Percentiles rank a stretch among this genome's conserved stretches.
Evolutionary conservation across 805 yeast genomes (phyloP).

Genomic region (Candida patagonica): DNA sequence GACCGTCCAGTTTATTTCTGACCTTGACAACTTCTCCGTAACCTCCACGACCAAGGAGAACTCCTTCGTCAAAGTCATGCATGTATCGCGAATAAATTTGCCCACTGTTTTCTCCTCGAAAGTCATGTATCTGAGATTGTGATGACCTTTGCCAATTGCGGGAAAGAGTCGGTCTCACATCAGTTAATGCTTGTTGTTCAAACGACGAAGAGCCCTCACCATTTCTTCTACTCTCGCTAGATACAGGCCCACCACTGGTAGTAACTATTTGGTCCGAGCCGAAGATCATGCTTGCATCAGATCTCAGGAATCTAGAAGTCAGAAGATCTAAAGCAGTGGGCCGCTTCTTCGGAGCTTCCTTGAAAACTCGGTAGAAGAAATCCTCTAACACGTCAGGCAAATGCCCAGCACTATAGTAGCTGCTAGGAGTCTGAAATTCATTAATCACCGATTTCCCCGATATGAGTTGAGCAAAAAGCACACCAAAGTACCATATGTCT

Average conservation of each 20-base stretch:
- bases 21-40: conserved; percentile 99
- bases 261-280: not conserved
- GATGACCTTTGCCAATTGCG: not conserved
- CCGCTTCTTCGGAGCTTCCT: conserved; percentile 55
- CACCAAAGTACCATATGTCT: conserved; percentile 92
- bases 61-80: conserved; percentile 91
- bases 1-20: conserved; percentile 84
- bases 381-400: conserved; percentile 54
- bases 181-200: not conserved
- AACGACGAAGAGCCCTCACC: not conserved
- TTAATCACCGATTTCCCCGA: conserved; percentile 49
- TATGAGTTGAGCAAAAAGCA: conserved; percentile 57
- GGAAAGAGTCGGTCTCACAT: not conserved
- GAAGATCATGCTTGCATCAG: conserved; percentile 22
- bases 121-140: not conserved
- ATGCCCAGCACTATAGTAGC: conserved; percentile 42
- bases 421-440: conserved; percentile 50
- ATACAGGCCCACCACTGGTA: not conserved
- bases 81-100: conserved; percentile 58
- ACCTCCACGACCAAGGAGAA: conserved; percentile 86
- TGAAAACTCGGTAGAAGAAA: conserved; percentile 58
- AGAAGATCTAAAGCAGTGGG: conserved; percentile 78
- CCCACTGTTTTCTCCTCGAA: not conserved
- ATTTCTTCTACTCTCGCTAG: too few species aligned
- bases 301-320: conserved; percentile 73